phyloP scores from a whole-genome alignment of 2,329 filamentous ascomycete genomes.

The Aschersonia sp. region DNA sequence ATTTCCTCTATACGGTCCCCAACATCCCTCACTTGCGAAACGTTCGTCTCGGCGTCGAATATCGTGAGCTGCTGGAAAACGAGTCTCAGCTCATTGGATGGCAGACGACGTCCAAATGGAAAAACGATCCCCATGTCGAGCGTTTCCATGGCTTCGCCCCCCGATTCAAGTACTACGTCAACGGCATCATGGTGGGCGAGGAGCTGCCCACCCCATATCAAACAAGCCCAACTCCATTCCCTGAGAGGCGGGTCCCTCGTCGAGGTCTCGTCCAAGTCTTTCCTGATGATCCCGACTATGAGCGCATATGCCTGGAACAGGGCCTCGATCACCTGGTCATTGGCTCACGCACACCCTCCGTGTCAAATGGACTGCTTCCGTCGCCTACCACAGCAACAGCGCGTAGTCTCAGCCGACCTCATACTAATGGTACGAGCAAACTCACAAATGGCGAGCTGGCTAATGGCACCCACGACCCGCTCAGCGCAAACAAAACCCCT shows the following conservation, averaged over 20 bases:
- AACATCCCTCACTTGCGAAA: constrained; percentile 42
- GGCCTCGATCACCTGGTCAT: constrained; percentile 39
- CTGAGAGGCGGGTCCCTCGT: constrained; percentile 38
- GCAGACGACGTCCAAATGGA: constrained; percentile 38
- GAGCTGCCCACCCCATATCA: constrained; percentile 29
- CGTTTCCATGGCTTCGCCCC: constrained; percentile 40
- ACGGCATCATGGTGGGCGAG: constrained; percentile 38
- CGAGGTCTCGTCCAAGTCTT: constrained; percentile 36
- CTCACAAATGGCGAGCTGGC: constrained; percentile 11
- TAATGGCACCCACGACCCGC: constrained; percentile 15
- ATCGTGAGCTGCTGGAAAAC: constrained; percentile 41
- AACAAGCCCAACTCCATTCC: constrained; percentile 38
- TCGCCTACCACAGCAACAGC: constrained; percentile 27
- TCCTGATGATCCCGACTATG: constrained; percentile 42
- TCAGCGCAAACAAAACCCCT: background rate
- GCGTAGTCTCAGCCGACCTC: constrained; percentile 8
- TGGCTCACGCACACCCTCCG: constrained; percentile 25
- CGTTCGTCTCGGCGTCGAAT: constrained; percentile 40
- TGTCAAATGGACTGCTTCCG: constrained; percentile 31
- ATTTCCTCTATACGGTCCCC: constrained; percentile 44
- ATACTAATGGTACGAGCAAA: constrained; percentile 17
- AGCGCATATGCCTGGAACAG: constrained; percentile 38
- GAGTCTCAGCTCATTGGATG: constrained; percentile 29
- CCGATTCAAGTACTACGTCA: constrained; percentile 41
- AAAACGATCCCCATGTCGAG: constrained; percentile 37